phyloP scores from a whole-genome alignment of 345 rosid genomes.

The Citrus medica region DNA sequence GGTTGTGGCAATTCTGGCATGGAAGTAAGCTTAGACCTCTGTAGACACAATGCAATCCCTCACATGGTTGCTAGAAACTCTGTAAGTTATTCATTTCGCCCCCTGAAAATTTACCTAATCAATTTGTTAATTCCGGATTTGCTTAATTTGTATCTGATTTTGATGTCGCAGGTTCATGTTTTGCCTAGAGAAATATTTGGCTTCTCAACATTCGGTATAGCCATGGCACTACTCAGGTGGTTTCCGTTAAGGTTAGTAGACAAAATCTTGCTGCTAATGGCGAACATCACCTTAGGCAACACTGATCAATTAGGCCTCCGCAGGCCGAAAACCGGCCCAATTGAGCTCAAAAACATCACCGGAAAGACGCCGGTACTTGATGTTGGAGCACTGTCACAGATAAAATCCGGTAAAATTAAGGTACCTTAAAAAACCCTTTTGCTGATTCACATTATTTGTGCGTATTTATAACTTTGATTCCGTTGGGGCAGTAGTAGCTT shows the following conservation, averaged over 20 bases:
- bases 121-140: not conserved
- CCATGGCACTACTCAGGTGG: slow-evolving; percentile 79
- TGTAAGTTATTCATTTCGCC: slow-evolving; percentile 23
- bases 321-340: slow-evolving; percentile 87
- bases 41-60: slow-evolving; percentile 53
- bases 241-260: slow-evolving; percentile 72
- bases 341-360: slow-evolving; percentile 75
- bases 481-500: not conserved
- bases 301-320: slow-evolving; percentile 72
- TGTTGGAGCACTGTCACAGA: slow-evolving; percentile 69
- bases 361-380: slow-evolving; percentile 97
- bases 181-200: slow-evolving; percentile 87
- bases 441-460: not conserved
- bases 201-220: slow-evolving; percentile 74
- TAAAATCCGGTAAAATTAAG: slow-evolving; percentile 70
- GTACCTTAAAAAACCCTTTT: slow-evolving; percentile 22
- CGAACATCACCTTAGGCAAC: slow-evolving; percentile 53
- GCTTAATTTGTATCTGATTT: not conserved
- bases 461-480: not conserved
- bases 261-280: slow-evolving; percentile 43
- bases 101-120: not conserved
- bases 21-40: slow-evolving; percentile 88
- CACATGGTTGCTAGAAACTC: slow-evolving; percentile 70
- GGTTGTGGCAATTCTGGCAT: slow-evolving; percentile 95
- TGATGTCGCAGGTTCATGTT: slow-evolving; percentile 68